Evolutionary conservation across 768 basidiomycete genomes (phyloP), one percentile per base, ranked within the genome.

Genomic region (Chalciporus chontae): DNA sequence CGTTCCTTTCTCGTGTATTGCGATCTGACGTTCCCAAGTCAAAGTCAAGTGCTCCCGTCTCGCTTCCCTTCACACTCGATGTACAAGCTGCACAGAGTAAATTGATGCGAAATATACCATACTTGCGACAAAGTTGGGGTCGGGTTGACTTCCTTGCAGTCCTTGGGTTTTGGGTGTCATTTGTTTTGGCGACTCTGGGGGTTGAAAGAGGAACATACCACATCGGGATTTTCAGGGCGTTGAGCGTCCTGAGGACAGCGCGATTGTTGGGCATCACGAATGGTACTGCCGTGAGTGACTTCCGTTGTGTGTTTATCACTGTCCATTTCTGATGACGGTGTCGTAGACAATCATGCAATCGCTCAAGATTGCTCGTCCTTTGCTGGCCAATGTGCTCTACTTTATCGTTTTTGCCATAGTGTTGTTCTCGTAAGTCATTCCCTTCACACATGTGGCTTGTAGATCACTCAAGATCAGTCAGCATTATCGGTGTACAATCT

Each of bases 401-500:
- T 97, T 97, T 62, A 87, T 96, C 14, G 55, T 94, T 18, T 97
- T 97, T 59, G 93, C 93, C 0, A 85, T 93, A 72, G 70, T 83
- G 11, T 62, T 98, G 6, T 96, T 97, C 68, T 91, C 90, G 88
- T 90, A 51, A 59, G 85, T 17, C 8, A 19, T 49, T 32, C 4
- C 14, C 18, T 19, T 43, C 21, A 21, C n/a, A 7, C 26, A 26
- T 26, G 32, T 37, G n/a, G 21, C 11, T 31, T 10, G 37, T 42
- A 14, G 40, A 17, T 18, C 11, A 19, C 34, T 29, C 43, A 52
- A 48, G 18, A 36, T 45, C 19, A 8, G 24, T 18, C 15, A 64
- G 90, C 4, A 88, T 97, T 61, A 88, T 96, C 50, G 94, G 95
- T n/a, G 80, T 96, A 1, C 92, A 97, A 58, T 81, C 90, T 0